Evolutionary conservation across 148 eudicot genomes (phyloP).

Genomic region (Heliamphora exappendiculata): DNA sequence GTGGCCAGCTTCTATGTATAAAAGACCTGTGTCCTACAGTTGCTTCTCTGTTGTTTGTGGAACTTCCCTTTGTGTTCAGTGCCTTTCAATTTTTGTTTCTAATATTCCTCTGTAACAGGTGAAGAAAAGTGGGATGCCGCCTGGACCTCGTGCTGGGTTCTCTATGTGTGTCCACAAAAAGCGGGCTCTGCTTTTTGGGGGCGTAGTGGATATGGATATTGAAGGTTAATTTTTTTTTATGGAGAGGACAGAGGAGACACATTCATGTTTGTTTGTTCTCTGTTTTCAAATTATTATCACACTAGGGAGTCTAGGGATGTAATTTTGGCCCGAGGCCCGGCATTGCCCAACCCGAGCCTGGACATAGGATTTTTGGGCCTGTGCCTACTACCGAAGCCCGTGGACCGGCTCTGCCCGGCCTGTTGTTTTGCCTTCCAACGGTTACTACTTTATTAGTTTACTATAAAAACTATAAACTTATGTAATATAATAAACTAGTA

Average conservation of each 20-base stretch:
- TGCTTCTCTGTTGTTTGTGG: neutral
- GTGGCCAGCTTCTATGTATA: neutral
- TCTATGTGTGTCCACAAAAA: slow-evolving; percentile 92
- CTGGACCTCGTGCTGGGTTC: slow-evolving; percentile 96
- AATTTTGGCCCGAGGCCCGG: too few species aligned
- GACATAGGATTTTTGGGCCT: too few species aligned
- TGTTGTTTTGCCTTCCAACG: too few species aligned
- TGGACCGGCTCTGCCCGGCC: too few species aligned
- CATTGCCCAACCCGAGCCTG: too few species aligned
- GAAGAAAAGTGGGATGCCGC: slow-evolving; percentile 98
- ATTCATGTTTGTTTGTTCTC: neutral
- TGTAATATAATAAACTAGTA: too few species aligned
- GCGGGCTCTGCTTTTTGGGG: slow-evolving; percentile 89
- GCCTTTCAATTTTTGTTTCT: neutral
- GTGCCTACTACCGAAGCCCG: too few species aligned
- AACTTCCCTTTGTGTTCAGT: neutral
- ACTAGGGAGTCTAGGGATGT: too few species aligned
- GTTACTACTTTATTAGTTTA: too few species aligned
- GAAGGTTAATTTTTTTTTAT: slow-evolving; percentile 43
- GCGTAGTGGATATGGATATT: slow-evolving; percentile 97
- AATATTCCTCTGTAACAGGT: slow-evolving; percentile 42
- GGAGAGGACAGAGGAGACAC: too few species aligned
- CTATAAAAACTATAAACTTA: too few species aligned
- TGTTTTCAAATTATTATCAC: neutral
- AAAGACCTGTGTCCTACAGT: neutral